These are phyloP conservation scores for Fraxinus dipetala DNA, from an alignment of 305 asterid species.

Conservation along the genomic window DNA sequence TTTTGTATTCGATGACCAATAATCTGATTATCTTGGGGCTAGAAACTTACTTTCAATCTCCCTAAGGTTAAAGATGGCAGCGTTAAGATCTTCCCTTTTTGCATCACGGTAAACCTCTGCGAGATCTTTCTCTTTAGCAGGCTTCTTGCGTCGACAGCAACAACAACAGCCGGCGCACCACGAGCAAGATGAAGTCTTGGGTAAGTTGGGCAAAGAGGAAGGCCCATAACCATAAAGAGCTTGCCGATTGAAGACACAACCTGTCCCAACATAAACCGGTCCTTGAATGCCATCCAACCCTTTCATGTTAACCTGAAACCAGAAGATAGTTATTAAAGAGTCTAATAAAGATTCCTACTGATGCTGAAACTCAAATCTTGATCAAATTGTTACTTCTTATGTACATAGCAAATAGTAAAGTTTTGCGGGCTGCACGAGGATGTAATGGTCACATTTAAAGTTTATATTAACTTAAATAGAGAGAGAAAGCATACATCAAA, in stretches of 20 bases:
- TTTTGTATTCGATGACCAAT: neutral
- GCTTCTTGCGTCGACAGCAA: slow-evolving; percentile 74
- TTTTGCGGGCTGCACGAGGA: neutral
- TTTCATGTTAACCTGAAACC: slow-evolving; percentile 89
- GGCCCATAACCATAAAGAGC: slow-evolving; percentile 98
- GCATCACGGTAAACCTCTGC: slow-evolving; percentile 82
- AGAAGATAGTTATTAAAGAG: neutral
- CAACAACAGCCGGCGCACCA: slow-evolving; percentile 63
- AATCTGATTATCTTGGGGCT: neutral
- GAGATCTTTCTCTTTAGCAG: slow-evolving; percentile 67
- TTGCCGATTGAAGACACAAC: slow-evolving; percentile 89
- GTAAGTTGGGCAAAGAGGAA: slow-evolving; percentile 46
- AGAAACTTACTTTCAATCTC: slow-evolving; percentile 82
- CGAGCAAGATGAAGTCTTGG: slow-evolving; percentile 59
- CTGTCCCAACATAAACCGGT: slow-evolving; percentile 94
- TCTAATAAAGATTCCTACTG: neutral
- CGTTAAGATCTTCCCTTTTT: slow-evolving; percentile 84
- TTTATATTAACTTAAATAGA: neutral
- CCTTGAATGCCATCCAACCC: slow-evolving; percentile 99
- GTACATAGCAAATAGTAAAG: neutral
- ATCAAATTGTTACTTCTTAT: neutral
- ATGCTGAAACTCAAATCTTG: neutral
- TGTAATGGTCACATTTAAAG: neutral
- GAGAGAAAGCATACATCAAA: slow-evolving; percentile 62
- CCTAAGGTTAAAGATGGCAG: slow-evolving; percentile 89